Evolutionary conservation across 2,329 filamentous ascomycete genomes (phyloP), one percentile per base, ranked within the genome.

Genomic region (Cladosporium colombiae): DNA sequence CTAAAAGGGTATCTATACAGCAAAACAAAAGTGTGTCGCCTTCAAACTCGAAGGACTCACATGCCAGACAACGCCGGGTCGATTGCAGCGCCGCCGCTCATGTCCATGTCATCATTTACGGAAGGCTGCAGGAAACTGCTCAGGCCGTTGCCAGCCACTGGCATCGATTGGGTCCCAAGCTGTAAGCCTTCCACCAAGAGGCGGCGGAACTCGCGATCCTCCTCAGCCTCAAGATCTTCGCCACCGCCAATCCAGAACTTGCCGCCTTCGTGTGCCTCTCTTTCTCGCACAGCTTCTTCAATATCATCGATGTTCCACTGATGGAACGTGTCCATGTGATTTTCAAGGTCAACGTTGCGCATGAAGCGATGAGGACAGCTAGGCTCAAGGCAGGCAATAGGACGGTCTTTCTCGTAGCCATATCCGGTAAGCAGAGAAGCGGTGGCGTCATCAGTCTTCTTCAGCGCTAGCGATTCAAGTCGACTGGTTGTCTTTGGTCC

Each of bases 321-420:
- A 67, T 84, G 82, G 4, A 67, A 70, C 60, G 79, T 77, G 65
- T 78, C 81, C 77, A 86, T 79, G 71, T 89, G 87, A 7, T 82
- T 76, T 69, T 83, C 82, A 4, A 88, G 78, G 71, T 89, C 85
- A 68, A 85, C 84, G 44, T 86, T 82, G 55, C 84, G 81, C 65
- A 81, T 80, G 77, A 89, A 89, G 53, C 82, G 81, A 70, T 82
- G 78, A n/a, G 77, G 75, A 71, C 87, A 89, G 6, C 74, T 74
- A 3, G 76, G 70, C 23, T 83, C 73, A 6, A 85, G 73, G 73
- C 87, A 89, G 1, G 79, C 65, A 31, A 88, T 84, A 18, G 79
- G 79, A 49, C 79, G 81, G 56, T 76, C 81, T 52, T 76, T 79
- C 72, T 83, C 82, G 71, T 88, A 88, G 5, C 84, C 84, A 23